A percentile compares a stretch with the other conserved stretches of the same genome.
Conservation (phyloP, 1,284 basidiomycete species). For the Moesziomyces sp. region DNA sequence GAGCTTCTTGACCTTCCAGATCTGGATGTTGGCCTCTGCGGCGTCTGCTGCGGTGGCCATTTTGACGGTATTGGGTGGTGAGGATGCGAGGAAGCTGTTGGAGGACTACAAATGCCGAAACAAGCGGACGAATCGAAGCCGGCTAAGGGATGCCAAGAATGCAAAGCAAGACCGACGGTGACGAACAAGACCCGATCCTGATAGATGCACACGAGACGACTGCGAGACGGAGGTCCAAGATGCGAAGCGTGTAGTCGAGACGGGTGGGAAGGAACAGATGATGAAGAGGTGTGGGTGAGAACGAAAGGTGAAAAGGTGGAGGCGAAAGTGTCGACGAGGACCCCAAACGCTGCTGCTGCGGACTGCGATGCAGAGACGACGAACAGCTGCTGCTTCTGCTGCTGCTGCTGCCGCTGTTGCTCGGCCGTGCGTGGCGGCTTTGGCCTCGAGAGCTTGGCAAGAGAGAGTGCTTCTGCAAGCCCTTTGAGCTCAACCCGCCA, state of each 20-base stretch:
- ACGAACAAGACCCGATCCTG: background rate
- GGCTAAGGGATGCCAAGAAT: background rate
- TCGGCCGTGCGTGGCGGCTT: too few species aligned
- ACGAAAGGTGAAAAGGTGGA: background rate
- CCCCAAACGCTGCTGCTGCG: too few species aligned
- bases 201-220: background rate
- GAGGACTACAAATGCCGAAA: background rate
- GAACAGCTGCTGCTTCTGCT: too few species aligned
- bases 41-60: constrained; percentile 45
- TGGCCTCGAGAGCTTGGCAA: too few species aligned
- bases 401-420: too few species aligned
- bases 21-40: constrained; percentile 65
- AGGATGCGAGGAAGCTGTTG: background rate
- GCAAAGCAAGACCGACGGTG: background rate
- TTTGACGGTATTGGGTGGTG: background rate
- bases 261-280: background rate
- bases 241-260: background rate
- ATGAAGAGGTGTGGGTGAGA: too few species aligned
- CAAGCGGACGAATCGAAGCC: background rate
- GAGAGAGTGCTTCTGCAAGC: too few species aligned
- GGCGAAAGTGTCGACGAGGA: too few species aligned
- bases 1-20: constrained; percentile 94
- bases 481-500: too few species aligned
- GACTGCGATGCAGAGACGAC: too few species aligned
- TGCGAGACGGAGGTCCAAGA: background rate